phyloP scores from a whole-genome alignment of 1,139 yeast species.

The Zygoascus meyerae region DNA sequence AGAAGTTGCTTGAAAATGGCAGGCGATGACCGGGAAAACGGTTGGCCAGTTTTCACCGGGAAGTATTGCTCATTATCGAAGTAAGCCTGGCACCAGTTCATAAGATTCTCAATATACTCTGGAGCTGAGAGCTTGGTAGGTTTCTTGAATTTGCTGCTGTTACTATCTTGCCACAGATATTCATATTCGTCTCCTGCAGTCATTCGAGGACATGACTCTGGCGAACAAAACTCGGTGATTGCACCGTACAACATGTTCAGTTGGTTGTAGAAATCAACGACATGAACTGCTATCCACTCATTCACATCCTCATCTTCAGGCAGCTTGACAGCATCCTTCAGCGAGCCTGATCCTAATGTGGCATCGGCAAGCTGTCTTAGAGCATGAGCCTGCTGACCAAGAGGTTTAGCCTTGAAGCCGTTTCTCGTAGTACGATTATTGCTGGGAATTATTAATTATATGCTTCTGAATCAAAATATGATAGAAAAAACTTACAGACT shows the following conservation, averaged over 20 bases:
- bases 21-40: constrained; percentile 49
- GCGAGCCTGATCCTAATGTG: constrained; percentile 85
- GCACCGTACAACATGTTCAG: constrained; percentile 95
- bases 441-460: constrained; percentile 9
- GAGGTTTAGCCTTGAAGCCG: constrained; percentile 23
- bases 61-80: constrained; percentile 86
- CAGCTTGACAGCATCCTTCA: constrained; percentile 86
- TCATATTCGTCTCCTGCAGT: constrained; percentile 96
- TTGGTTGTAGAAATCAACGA: constrained; percentile 74
- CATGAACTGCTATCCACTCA: constrained; percentile 95
- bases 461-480: not conserved
- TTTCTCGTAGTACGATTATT: constrained; percentile 28
- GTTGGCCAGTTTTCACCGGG: constrained; percentile 85
- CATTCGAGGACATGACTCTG: constrained; percentile 89
- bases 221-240: constrained; percentile 93
- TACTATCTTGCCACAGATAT: constrained; percentile 83
- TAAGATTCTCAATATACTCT: constrained; percentile 83
- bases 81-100: constrained; percentile 90
- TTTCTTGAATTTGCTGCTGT: constrained; percentile 42
- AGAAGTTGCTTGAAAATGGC: constrained; percentile 77
- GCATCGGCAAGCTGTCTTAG: constrained; percentile 82
- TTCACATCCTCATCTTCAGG: constrained; percentile 90
- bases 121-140: constrained; percentile 87
- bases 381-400: constrained; percentile 25
- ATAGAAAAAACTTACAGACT: constrained; percentile 16